A percentile compares a stretch with the other conserved stretches of the same genome.
phyloP scores from a whole-genome alignment of 2,329 filamentous ascomycete genomes.

The Neoscytalidium dimidiatum region DNA sequence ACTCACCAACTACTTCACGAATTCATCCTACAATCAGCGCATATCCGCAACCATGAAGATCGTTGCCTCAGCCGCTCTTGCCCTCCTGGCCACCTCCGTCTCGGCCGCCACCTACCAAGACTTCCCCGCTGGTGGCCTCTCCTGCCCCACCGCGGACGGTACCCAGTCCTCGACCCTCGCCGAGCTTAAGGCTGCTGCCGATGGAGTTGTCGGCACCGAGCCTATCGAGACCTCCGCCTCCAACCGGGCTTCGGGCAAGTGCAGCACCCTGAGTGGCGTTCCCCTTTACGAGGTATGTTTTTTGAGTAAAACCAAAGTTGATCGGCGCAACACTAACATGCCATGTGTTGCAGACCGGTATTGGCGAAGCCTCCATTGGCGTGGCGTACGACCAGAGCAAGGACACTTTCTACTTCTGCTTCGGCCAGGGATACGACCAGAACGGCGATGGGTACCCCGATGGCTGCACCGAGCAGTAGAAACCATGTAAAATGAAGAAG shows the following conservation, averaged over 20 bases:
- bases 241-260: background rate
- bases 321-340: background rate
- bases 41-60: background rate
- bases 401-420: background rate
- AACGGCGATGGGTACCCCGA: background rate
- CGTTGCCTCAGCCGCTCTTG: background rate
- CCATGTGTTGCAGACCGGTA: background rate
- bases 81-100: background rate
- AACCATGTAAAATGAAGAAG: background rate
- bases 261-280: background rate
- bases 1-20: background rate
- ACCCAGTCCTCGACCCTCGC: background rate
- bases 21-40: background rate
- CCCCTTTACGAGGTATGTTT: background rate
- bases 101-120: background rate
- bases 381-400: background rate
- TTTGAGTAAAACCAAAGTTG: too few relatives aligned
- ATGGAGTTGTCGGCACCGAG: background rate
- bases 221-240: background rate
- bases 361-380: background rate
- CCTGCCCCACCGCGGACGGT: background rate
- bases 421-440: background rate
- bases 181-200: background rate
- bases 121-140: background rate
- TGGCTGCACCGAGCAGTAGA: background rate